Base-by-base conservation (phyloP, 2,329 filamentous ascomycete species). In the Teratosphaeria nubilosa region DNA sequence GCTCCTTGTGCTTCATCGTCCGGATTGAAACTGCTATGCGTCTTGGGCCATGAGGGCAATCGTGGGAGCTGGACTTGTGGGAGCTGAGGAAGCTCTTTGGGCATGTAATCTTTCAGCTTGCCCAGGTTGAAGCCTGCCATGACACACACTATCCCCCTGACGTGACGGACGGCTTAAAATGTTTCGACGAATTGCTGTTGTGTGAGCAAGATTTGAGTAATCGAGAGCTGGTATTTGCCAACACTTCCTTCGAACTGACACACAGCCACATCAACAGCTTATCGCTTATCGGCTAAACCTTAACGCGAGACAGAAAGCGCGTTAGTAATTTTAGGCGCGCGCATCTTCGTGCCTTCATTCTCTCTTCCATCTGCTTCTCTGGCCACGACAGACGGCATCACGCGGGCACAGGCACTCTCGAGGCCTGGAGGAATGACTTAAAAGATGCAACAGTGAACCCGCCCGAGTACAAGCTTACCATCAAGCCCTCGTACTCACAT, bases 81-180 rank as follows among this genome's bases (percentile, higher is more conserved):
- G n/a, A 48, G 41, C 51, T 30, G 31, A 14, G 59, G 56, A 16
- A 70, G 64, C 51, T 69, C 64, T 51, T 65, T 68, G 16, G 70
- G 68, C 31, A 60, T 58, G 53, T 56, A 60, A 51, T 58, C 51
- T 51, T 64, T 63, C 51, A 72, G 63, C 51, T 65, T 64, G 54
- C 64, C 62, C 51, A 72, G 62, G 41, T 69, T 70, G 65, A 72
- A 71, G 37, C 57, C 56, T 22, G 66, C 65, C 66, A 69, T 68
- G 41, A 25, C 59, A 10, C 59, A 10, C 34, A 16, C 34, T 41
- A 14, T n/a, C 14, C 11, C 14, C 9, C 5, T 16, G 13, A 11
- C 5, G 13, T 16, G 1, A 5, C 11, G 4, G 34, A 41, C 34
- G 34, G 13, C 34, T 41, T 14, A 22, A 5, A 22, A 16, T 48